phyloP scores from a whole-genome alignment of 768 basidiomycete genomes.

The Auriscalpium orientale region DNA sequence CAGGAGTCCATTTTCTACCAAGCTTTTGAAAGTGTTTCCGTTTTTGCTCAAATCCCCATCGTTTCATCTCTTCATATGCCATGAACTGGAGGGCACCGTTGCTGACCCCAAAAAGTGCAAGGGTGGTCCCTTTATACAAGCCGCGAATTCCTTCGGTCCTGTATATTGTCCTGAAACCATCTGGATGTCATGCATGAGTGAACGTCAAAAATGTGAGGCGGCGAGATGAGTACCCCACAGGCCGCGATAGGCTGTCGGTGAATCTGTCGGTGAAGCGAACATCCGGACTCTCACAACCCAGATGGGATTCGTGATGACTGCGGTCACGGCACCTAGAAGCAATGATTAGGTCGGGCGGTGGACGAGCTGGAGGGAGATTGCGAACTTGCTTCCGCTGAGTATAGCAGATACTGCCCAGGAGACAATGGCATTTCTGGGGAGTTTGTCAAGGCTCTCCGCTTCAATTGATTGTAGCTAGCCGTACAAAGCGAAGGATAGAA shows the following conservation, averaged over 20 bases:
- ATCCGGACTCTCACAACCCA: conserved; percentile 98
- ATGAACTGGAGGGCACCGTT: conserved; percentile 97
- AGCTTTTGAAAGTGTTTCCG: conserved; percentile 48
- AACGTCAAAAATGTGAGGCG: conserved; percentile 2
- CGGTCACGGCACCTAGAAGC: conserved; percentile 77
- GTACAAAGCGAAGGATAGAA: background rate
- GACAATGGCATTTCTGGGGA: conserved; percentile 63
- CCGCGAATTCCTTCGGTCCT: conserved; percentile 70
- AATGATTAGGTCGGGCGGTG: conserved; percentile 10
- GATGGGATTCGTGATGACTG: conserved; percentile 92
- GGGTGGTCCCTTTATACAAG: conserved; percentile 77
- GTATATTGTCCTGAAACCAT: conserved; percentile 68
- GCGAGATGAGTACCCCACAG: conserved; percentile 53
- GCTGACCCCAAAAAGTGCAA: conserved; percentile 87
- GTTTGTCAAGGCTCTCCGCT: conserved; percentile 65
- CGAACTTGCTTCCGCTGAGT: conserved; percentile 95
- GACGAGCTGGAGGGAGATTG: conserved; percentile 22
- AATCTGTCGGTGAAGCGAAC: conserved; percentile 72
- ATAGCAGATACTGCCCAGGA: conserved; percentile 74
- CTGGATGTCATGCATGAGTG: conserved; percentile 24
- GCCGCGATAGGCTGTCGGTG: conserved; percentile 69
- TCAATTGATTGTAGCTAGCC: conserved; percentile 86
- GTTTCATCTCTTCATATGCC: conserved; percentile 93
- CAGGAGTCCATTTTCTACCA: conserved; percentile 58
- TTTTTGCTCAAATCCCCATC: conserved; percentile 79